phyloP scores from a whole-genome alignment of 495 filamentous ascomycete species.

The Stereocaulon alpinum region DNA sequence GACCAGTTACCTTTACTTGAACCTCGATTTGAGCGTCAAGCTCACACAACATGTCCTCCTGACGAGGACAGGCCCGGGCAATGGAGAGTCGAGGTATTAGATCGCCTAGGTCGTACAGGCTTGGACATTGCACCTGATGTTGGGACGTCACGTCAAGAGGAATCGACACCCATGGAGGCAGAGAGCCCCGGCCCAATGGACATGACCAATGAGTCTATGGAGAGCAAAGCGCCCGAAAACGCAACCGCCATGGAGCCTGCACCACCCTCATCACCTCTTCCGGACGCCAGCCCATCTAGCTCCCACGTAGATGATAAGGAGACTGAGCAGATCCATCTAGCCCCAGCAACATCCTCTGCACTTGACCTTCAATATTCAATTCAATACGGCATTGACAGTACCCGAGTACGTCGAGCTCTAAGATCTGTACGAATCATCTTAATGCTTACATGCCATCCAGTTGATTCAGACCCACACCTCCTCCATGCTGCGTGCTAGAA shows the following conservation, averaged over 20 bases:
- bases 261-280: background rate
- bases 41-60: constrained; percentile 48
- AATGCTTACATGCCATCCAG: constrained; percentile 5
- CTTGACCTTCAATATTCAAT: constrained; percentile 15
- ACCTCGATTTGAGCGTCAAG: constrained; percentile 31
- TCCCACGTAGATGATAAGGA: constrained; percentile 13
- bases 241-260: constrained; percentile 2
- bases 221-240: background rate
- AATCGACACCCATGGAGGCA: background rate
- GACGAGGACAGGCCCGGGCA: constrained; percentile 37
- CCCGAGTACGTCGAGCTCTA: constrained; percentile 3
- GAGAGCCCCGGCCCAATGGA: constrained; percentile 5
- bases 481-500: constrained; percentile 78
- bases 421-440: background rate
- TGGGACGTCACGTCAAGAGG: constrained; percentile 44
- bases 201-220: background rate
- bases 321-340: background rate
- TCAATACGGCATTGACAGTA: constrained; percentile 16
- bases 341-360: constrained; percentile 14
- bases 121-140: constrained; percentile 55
- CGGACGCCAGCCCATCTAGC: constrained; percentile 10
- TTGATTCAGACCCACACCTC: constrained; percentile 48
- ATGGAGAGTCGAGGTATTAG: constrained; percentile 31
- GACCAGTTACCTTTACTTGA: constrained; percentile 29
- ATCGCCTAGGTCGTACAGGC: constrained; percentile 12